Evolutionary conservation across 805 yeast genomes (phyloP).

Genomic region (Saccharomycopsis lassenensis): DNA sequence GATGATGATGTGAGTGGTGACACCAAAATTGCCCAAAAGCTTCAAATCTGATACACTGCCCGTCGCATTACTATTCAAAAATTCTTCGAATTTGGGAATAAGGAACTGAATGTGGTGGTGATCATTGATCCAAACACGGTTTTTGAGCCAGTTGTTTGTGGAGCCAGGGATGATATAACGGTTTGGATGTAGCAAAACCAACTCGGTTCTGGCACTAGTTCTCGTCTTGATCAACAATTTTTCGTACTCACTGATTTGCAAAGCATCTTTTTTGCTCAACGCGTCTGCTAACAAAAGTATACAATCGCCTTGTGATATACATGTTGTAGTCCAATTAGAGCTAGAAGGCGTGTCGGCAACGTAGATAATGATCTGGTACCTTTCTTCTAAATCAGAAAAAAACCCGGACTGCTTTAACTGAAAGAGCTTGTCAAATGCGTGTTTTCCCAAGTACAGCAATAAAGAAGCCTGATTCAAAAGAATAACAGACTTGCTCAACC

Average conservation of each 20-base stretch:
- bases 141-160: constrained; percentile 75
- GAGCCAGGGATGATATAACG: constrained; percentile 75
- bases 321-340: constrained; percentile 85
- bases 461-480: constrained; percentile 78
- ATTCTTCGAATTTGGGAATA: constrained; percentile 15
- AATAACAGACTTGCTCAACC: constrained; percentile 62
- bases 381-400: constrained; percentile 84
- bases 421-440: constrained; percentile 86
- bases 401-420: constrained; percentile 79
- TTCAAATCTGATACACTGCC: too few relatives aligned
- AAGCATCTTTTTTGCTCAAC: constrained; percentile 47
- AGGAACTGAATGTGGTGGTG: constrained; percentile 87
- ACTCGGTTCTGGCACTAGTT: constrained; percentile 80
- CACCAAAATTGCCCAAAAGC: too few relatives aligned
- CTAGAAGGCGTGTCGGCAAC: constrained; percentile 76
- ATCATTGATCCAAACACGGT: constrained; percentile 81
- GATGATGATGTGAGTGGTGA: too few relatives aligned
- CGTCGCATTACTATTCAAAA: too few relatives aligned
- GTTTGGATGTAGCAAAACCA: constrained; percentile 76
- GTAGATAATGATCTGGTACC: constrained; percentile 78
- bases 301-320: constrained; percentile 93
- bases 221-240: constrained; percentile 59
- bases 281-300: constrained; percentile 85
- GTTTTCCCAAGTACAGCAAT: constrained; percentile 70
- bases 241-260: constrained; percentile 88